Conservation (phyloP, 139 green algal species). For the Penium margaritaceum region DNA sequence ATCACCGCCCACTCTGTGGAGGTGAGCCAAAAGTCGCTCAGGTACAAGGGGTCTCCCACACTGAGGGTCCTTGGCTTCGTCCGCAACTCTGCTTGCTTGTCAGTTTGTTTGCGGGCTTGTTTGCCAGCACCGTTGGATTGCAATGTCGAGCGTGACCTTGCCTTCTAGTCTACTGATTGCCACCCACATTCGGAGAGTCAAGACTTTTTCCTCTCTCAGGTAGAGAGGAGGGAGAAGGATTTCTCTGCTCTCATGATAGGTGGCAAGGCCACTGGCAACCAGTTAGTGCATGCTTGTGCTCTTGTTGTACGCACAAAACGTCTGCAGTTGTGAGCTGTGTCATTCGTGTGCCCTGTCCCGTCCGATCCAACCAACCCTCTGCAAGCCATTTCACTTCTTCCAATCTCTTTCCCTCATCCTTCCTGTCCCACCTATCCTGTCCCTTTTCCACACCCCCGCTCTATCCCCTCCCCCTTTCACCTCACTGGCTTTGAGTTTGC, state of each 20-base stretch:
- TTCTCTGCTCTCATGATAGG: background rate
- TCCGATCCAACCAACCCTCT: background rate
- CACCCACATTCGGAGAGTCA: no score
- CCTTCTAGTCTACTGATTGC: no score
- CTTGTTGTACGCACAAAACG: background rate
- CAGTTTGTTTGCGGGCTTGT: background rate
- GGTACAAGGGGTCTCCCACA: background rate
- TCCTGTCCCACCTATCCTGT: background rate
- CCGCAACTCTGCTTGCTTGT: background rate
- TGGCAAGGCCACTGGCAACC: background rate
- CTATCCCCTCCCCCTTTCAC: background rate
- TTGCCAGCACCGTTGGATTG: background rate
- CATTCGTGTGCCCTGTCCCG: no score
- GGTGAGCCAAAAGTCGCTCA: background rate
- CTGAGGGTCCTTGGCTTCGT: no score
- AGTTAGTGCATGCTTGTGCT: background rate
- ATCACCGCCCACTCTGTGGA: conserved; percentile 86
- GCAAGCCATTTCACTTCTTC: background rate
- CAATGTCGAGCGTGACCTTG: background rate
- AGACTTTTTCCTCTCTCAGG: no score
- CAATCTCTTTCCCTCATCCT: background rate
- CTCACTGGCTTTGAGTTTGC: background rate
- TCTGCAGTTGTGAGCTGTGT: background rate
- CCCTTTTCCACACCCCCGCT: background rate
- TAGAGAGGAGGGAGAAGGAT: background rate